phyloP scores from a whole-genome alignment of 2,329 filamentous ascomycete species.

The Penicillium sp. region DNA sequence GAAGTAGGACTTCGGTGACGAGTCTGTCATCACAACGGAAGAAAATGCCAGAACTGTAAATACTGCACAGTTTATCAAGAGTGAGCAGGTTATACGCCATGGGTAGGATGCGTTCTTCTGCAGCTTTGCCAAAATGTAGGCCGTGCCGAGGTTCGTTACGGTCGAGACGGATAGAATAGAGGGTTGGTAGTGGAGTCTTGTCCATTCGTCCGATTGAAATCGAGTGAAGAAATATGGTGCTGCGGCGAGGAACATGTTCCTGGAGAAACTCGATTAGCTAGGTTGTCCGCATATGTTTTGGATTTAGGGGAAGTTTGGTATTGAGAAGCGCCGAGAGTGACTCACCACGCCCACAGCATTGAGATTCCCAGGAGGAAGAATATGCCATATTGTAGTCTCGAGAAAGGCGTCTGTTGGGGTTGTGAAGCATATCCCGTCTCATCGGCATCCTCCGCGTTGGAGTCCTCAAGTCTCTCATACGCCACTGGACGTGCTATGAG shows the following conservation, averaged over 20 bases:
- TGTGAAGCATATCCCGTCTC: conserved; percentile 23
- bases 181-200: conserved; percentile 82
- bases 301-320: background rate
- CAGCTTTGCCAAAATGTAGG: conserved; percentile 75
- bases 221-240: conserved; percentile 89
- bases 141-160: conserved; percentile 73
- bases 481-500: conserved; percentile 32
- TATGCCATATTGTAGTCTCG: conserved; percentile 81
- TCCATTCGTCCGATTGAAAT: conserved; percentile 70
- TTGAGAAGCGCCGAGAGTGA: background rate
- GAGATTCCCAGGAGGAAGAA: conserved; percentile 84
- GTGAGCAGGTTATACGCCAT: conserved; percentile 75
- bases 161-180: conserved; percentile 86
- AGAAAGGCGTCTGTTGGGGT: conserved; percentile 56
- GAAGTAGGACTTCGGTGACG: conserved; percentile 69
- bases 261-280: background rate
- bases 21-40: conserved; percentile 66
- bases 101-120: conserved; percentile 86
- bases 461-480: conserved; percentile 35
- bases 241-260: conserved; percentile 98
- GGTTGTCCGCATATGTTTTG: background rate
- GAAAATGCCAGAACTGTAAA: conserved; percentile 80
- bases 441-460: conserved; percentile 30
- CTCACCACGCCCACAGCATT: conserved; percentile 97
- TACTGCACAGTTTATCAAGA: conserved; percentile 73